Percentiles rank a stretch among this genome's conserved stretches.
Evolutionary conservation across 225 moss, liverwort and hornwort species (phyloP).

Genomic region (Ulota crispa): DNA sequence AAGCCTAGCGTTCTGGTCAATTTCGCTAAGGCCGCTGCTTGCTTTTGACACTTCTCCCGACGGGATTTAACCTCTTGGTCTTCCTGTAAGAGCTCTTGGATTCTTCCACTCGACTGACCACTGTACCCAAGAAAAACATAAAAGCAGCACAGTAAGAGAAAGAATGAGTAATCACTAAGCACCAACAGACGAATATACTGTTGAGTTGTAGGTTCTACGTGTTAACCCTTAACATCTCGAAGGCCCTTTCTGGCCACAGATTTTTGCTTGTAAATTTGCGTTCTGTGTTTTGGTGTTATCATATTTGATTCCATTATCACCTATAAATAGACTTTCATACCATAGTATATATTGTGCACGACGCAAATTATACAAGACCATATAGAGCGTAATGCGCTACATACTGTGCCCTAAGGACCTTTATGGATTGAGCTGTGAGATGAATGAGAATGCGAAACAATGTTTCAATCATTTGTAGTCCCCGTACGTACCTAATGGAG

Average conservation of each 20-base stretch:
- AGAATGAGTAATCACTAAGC: not conserved
- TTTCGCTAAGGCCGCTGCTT: constrained; percentile 46
- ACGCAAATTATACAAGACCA: too few species aligned
- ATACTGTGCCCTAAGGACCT: too few species aligned
- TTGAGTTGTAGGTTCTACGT: not conserved
- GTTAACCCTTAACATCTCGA: too few species aligned
- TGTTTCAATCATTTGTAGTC: not conserved
- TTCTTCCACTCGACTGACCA: constrained; percentile 44
- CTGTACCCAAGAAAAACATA: constrained; percentile 26
- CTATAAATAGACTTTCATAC: too few species aligned
- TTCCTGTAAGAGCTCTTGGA: constrained; percentile 52
- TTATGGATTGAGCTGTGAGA: not conserved
- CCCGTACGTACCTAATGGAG: constrained; percentile 42
- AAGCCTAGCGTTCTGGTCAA: constrained; percentile 52
- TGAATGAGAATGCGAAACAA: not conserved
- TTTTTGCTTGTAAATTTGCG: too few species aligned
- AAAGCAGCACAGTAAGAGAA: not conserved
- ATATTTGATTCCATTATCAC: too few species aligned
- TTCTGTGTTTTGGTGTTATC: too few species aligned
- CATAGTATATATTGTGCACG: too few species aligned
- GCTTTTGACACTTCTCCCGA: constrained; percentile 50
- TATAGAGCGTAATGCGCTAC: too few species aligned
- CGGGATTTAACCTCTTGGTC: constrained; percentile 59
- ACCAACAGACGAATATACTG: not conserved
- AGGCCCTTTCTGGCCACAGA: too few species aligned